Evolutionary conservation across 164 flowering plant genomes (phyloP).

Genomic region (Tetracentron sinense): DNA sequence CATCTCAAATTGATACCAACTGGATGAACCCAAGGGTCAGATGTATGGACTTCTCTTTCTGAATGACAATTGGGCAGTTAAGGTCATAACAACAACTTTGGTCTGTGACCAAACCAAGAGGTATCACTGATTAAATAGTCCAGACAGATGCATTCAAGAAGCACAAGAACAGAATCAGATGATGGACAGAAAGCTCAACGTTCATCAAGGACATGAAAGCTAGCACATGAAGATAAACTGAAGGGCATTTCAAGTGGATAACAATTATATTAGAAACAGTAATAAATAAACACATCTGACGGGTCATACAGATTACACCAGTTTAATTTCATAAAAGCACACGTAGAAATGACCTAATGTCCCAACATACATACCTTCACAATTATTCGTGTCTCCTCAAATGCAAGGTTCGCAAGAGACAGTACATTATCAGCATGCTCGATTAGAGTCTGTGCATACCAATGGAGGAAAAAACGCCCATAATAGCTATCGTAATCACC

Average conservation of each 20-base stretch:
- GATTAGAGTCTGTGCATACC: slow-evolving; percentile 74
- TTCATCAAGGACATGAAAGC: not conserved
- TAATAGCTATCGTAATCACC: slow-evolving; percentile 93
- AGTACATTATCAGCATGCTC: slow-evolving; percentile 86
- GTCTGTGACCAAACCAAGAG: no score
- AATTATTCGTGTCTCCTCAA: slow-evolving; percentile 64
- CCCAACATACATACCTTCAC: slow-evolving; percentile 56
- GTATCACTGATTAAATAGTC: not conserved
- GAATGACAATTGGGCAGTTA: no score
- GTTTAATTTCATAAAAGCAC: not conserved
- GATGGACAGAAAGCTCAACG: no score
- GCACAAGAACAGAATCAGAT: not conserved
- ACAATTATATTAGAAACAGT: not conserved
- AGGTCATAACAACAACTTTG: no score
- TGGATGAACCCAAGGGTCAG: not conserved
- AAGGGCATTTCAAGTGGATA: not conserved
- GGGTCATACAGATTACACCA: not conserved
- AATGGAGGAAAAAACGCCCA: slow-evolving; percentile 84
- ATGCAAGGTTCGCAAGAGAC: slow-evolving; percentile 73
- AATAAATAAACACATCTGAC: no score
- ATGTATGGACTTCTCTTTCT: not conserved
- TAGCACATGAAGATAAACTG: not conserved
- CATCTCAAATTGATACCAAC: not conserved
- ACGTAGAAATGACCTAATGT: not conserved
- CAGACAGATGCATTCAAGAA: not conserved